Evolutionary conservation across 106 monocot species (phyloP).

Genomic region (Iris macrosiphon): DNA sequence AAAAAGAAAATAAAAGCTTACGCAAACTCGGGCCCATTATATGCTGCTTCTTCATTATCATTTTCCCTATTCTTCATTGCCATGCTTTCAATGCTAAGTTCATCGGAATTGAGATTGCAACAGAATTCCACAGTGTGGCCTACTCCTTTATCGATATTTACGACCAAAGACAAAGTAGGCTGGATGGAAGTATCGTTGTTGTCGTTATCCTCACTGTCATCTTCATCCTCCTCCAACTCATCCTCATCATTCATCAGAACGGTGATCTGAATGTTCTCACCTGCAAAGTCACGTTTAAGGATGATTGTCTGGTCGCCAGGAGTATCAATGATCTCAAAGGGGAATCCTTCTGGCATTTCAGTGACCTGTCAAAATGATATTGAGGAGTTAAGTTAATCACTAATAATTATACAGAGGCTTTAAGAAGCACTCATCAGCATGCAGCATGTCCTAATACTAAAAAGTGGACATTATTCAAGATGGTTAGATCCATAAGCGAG

Average conservation of each 20-base stretch:
- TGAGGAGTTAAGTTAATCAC: not conserved
- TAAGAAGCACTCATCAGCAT: not conserved
- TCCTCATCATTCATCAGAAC: conserved; percentile 39
- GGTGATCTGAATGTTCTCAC: conserved; percentile 60
- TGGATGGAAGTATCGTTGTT: conserved; percentile 6
- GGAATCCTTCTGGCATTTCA: conserved; percentile 48
- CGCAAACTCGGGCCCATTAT: conserved; percentile 74
- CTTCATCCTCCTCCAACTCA: conserved; percentile 30
- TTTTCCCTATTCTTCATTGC: conserved; percentile 28
- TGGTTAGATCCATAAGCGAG: not conserved
- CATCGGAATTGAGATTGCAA: conserved; percentile 51
- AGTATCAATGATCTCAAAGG: conserved; percentile 77
- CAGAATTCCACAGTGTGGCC: conserved; percentile 49
- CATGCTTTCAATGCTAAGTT: conserved; percentile 60
- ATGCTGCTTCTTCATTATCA: conserved; percentile 36
- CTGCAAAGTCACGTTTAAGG: conserved; percentile 45
- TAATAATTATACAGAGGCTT: not conserved
- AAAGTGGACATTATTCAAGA: too few species aligned
- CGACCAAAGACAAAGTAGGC: conserved; percentile 50
- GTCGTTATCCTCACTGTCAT: conserved; percentile 21
- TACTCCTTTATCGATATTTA: conserved; percentile 60
- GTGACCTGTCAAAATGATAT: conserved; percentile 21
- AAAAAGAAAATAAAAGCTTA: conserved; percentile 22
- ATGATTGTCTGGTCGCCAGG: conserved; percentile 71
- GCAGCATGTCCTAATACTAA: too few species aligned